phyloP scores from a whole-genome alignment of 345 rosid species.

The Excoecaria cochinchinensis region DNA sequence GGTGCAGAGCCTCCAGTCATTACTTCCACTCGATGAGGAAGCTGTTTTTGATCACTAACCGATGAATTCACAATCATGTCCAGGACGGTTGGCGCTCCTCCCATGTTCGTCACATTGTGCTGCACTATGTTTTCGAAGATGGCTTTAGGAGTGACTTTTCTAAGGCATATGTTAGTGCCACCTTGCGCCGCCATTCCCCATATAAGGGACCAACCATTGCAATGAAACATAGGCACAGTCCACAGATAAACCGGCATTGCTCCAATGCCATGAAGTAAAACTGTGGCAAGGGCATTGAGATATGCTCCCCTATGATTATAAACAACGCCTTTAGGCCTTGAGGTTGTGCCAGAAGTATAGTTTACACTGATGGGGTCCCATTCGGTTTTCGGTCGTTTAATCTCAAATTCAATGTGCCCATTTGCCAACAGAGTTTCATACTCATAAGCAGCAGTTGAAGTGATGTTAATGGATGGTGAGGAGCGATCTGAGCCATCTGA shows the following conservation, averaged over 20 bases:
- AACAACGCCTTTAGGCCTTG: conserved; percentile 84
- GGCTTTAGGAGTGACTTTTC: conserved; percentile 53
- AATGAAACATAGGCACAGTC: conserved; percentile 95
- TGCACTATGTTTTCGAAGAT: conserved; percentile 53
- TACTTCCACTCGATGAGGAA: conserved; percentile 53
- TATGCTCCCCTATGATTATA: conserved; percentile 86
- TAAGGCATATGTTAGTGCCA: conserved; percentile 69
- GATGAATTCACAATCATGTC: conserved; percentile 73
- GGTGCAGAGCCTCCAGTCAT: conserved; percentile 76
- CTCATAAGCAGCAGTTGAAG: conserved; percentile 1
- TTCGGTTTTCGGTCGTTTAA: conserved; percentile 47
- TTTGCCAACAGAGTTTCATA: conserved; percentile 55
- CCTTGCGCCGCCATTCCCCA: conserved; percentile 95
- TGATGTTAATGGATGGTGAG: background rate
- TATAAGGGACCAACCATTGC: conserved; percentile 83
- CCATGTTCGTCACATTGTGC: conserved; percentile 77
- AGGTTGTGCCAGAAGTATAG: conserved; percentile 88
- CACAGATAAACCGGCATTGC: conserved; percentile 65
- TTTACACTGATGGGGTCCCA: conserved; percentile 85
- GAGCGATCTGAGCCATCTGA: conserved; percentile 23
- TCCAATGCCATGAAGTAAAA: conserved; percentile 52
- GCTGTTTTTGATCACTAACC: conserved; percentile 30
- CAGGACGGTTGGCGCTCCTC: conserved; percentile 79
- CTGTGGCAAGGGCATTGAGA: conserved; percentile 62
- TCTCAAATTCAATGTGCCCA: conserved; percentile 44